Conservation (phyloP, 768 basidiomycete genomes). For the Megacollybia marginata region DNA sequence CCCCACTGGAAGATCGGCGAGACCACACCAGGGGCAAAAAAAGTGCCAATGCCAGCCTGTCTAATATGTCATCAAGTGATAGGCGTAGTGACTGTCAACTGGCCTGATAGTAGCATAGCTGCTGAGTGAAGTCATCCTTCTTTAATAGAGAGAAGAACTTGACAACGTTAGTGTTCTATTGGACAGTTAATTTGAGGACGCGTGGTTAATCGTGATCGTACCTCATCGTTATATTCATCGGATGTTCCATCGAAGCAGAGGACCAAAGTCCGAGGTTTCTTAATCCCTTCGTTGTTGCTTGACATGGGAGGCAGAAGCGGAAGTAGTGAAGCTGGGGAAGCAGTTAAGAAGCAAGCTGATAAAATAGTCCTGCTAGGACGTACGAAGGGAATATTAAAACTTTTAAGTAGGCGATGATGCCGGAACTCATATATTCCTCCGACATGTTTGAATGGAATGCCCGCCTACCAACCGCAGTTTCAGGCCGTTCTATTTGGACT, state of each 20-base stretch:
- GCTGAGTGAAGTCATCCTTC: constrained; percentile 48
- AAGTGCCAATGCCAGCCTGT: constrained; percentile 44
- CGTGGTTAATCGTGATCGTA: constrained; percentile 18
- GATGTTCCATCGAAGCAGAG: constrained; percentile 69
- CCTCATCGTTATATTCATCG: constrained; percentile 40
- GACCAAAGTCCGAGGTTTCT: constrained; percentile 37
- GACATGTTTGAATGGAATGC: too few species aligned
- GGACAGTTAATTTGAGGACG: not conserved
- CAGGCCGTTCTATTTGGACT: too few species aligned
- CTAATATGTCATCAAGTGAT: not conserved
- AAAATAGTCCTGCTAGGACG: too few species aligned
- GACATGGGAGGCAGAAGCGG: constrained; percentile 6
- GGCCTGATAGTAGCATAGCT: constrained; percentile 70
- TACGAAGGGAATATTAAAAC: too few species aligned
- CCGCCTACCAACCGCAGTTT: too few species aligned
- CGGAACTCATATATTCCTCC: too few species aligned
- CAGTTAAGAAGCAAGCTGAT: too few species aligned
- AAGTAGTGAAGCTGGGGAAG: too few species aligned
- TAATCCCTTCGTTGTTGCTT: constrained; percentile 6
- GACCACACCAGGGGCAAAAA: constrained; percentile 58
- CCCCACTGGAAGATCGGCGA: constrained; percentile 50
- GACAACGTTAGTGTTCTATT: constrained; percentile 61
- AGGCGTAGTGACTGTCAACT: constrained; percentile 1
- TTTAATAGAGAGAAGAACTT: constrained; percentile 62
- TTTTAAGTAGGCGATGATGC: too few species aligned